Base-by-base conservation (phyloP, 208 protist species). In the Acanthamoeba lenticulata region DNA sequence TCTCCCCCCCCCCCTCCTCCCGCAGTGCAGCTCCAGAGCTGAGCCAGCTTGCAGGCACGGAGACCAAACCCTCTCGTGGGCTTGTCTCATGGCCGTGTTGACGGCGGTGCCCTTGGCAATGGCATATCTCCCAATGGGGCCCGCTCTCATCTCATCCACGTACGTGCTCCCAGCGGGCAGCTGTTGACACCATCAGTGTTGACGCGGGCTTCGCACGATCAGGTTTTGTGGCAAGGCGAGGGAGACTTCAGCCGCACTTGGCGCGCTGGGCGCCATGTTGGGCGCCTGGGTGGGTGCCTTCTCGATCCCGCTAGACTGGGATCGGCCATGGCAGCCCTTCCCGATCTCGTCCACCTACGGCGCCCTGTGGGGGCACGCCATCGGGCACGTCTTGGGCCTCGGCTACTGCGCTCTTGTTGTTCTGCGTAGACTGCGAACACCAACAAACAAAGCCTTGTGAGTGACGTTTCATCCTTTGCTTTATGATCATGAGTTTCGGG, bases 271-370 rank as follows among this genome's bases (percentile, higher is more conserved):
- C 93, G 91, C 92, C 91, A 38, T 92, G 40, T 5, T 95, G 3
- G 92, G 92, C 13, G 45, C 94, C 27, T 96, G 95, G 95, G 24
- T 95, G 44, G 95, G 95, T 34, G 95, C 94, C 27, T 94, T 96
- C 57, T n/a, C 65, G 52, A 94, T 96, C 42, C 95, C 95, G 38
- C 74, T 96, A 1, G 95, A 96, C 81, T 96, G 95, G 95, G 95
- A 96, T 60, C 60, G 95, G 47, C 94, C 93, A 6, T 96, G 95
- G 95, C 95, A 96, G 62, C 47, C 45, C 11, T 95, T 90, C 65
- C 94, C 94, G 45, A 93, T 95, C 9, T 44, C 69, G 60, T 95
- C 83, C 40, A 44, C 57, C 24, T 95, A 95, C 85, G 77, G 42
- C 45, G 62, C 94, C 47, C 38, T 95, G 1, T 17, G 34, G 19